phyloP scores from a whole-genome alignment of 345 rosid species.

The Turnera subulata region DNA sequence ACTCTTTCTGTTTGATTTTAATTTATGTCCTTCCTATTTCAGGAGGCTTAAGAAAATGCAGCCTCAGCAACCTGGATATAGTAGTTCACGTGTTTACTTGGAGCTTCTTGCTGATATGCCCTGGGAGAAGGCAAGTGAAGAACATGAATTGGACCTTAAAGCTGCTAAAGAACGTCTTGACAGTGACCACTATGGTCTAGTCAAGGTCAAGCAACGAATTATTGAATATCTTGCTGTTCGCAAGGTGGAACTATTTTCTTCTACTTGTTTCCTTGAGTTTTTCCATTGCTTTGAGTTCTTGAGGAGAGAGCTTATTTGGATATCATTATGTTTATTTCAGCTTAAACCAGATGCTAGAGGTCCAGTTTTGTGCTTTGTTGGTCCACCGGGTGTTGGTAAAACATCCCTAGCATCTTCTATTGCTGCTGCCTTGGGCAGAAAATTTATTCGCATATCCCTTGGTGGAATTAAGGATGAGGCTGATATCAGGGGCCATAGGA shows the following conservation, averaged over 20 bases:
- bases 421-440: constrained; percentile 91
- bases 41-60: constrained; percentile 99
- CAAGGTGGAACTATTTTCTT: constrained; percentile 52
- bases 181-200: constrained; percentile 85
- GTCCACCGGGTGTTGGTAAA: constrained; percentile 99
- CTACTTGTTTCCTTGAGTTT: constrained; percentile 11
- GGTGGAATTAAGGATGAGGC: constrained; percentile 99
- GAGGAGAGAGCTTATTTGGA: constrained; percentile 22
- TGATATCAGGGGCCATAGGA: constrained; percentile 96
- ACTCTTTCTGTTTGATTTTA: too few relatives aligned
- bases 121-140: constrained; percentile 90
- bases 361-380: constrained; percentile 95
- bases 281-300: constrained; percentile 7
- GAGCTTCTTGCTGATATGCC: constrained; percentile 98
- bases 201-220: constrained; percentile 92
- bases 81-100: constrained; percentile 89
- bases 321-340: constrained; percentile 42
- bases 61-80: constrained; percentile 99
- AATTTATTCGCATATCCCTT: constrained; percentile 87
- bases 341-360: constrained; percentile 99
- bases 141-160: constrained; percentile 77
- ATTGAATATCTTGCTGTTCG: constrained; percentile 99
- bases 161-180: constrained; percentile 93
- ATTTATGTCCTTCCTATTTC: constrained; percentile 14
- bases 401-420: constrained; percentile 97